These are phyloP conservation scores for Pleurotus platypus DNA, from an alignment of 768 basidiomycete species.

Conservation along the genomic window DNA sequence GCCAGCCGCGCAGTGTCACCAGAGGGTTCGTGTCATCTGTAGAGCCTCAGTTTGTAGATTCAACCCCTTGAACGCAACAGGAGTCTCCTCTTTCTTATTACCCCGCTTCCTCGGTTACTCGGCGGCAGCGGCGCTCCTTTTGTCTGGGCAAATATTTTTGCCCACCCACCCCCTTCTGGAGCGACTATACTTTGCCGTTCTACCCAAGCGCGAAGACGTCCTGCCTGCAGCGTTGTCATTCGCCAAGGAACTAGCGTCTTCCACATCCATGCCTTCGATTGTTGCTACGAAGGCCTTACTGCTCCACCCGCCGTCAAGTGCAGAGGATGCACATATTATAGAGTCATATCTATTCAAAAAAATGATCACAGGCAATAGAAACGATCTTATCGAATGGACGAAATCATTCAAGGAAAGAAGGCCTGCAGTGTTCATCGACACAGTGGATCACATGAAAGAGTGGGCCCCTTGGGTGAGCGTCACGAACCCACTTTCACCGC, in stretches of 20 bases:
- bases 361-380: constrained; percentile 22
- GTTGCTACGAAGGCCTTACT: constrained; percentile 53
- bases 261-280: constrained; percentile 47
- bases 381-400: constrained; percentile 20
- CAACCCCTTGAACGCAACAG: constrained; percentile 13
- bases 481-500: no score
- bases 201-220: constrained; percentile 47
- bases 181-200: constrained; percentile 42
- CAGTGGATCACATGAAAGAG: no score
- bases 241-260: constrained; percentile 46
- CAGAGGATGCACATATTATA: constrained; percentile 51
- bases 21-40: constrained; percentile 33
- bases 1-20: constrained; percentile 44
- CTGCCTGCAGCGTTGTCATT: constrained; percentile 49
- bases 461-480: no score
- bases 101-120: constrained; percentile 54
- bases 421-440: no score
- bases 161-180: constrained; percentile 41
- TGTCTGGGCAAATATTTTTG: constrained; percentile 42
- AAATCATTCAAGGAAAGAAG: no score
- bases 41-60: background rate
- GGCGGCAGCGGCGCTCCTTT: constrained; percentile 45
- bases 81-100: constrained; percentile 45
- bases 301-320: constrained; percentile 43
- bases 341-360: constrained; percentile 47